These are phyloP conservation scores for Cercospora beticola DNA, from an alignment of 2,329 filamentous ascomycete genomes.

Conservation along the genomic window DNA sequence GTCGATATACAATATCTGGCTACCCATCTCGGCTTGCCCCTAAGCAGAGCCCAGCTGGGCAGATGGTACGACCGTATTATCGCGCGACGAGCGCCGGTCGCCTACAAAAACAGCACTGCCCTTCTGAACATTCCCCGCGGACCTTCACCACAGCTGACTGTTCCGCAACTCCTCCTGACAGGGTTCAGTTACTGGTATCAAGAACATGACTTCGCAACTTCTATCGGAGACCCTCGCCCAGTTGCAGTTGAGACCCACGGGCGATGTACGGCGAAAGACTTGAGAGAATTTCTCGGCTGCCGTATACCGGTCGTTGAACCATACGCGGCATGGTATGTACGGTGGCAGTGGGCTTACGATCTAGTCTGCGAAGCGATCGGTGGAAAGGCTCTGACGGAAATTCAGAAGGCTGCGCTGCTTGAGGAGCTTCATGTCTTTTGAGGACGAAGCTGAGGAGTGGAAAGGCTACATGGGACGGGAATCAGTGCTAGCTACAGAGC, in stretches of 20 bases:
- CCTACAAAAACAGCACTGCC: too few species aligned
- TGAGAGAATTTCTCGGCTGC: not conserved
- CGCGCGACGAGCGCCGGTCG: not conserved
- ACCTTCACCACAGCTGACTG: not conserved
- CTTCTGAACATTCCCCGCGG: not conserved
- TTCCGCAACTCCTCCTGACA: not conserved
- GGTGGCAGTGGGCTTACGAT: not conserved
- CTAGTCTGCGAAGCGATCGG: not conserved
- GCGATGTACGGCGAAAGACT: not conserved
- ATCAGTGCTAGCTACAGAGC: too few species aligned
- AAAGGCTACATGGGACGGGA: not conserved
- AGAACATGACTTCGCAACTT: not conserved
- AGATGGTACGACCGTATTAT: not conserved
- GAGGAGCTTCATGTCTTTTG: not conserved
- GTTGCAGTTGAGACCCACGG: not conserved
- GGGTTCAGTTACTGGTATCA: not conserved
- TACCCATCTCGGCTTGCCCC: not conserved
- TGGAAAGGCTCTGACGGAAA: not conserved
- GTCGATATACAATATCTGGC: not conserved
- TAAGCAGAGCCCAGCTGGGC: not conserved
- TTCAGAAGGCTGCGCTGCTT: not conserved
- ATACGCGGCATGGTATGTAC: not conserved
- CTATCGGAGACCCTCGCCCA: not conserved
- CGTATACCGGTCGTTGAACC: not conserved
- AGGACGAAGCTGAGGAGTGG: not conserved